These are phyloP conservation scores for Falciphora oryzae DNA, from an alignment of 2,329 filamentous ascomycete species.

Conservation along the genomic window DNA sequence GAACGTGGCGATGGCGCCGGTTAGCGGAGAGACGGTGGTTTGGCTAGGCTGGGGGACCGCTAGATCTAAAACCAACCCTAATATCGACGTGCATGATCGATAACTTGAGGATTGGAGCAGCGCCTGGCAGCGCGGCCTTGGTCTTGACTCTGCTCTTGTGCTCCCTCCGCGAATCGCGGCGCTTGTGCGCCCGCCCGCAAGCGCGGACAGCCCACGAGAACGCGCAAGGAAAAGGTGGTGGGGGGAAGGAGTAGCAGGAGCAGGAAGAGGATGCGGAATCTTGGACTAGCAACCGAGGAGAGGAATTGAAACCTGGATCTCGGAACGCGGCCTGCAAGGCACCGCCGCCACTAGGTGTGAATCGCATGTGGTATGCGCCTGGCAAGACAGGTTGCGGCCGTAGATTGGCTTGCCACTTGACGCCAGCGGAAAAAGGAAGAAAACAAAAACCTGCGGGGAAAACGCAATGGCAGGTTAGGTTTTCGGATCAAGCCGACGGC, in stretches of 20 bases:
- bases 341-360: neutral
- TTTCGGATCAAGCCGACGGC: neutral
- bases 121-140: too few species aligned
- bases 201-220: neutral
- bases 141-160: neutral
- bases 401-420: neutral
- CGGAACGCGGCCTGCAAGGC: neutral
- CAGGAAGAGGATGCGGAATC: neutral
- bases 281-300: neutral
- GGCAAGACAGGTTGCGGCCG: neutral
- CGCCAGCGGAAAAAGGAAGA: neutral
- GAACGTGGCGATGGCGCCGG: neutral
- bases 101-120: neutral
- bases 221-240: neutral
- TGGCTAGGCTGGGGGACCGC: slow-evolving; percentile 7
- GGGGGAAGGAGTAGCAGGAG: neutral
- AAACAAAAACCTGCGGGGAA: neutral
- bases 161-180: neutral
- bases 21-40: neutral
- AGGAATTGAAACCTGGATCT: neutral
- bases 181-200: neutral
- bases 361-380: neutral
- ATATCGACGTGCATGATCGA: slow-evolving; percentile 17
- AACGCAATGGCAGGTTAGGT: neutral
- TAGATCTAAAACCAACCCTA: slow-evolving; percentile 15